Base-by-base conservation (phyloP, 179 eudicot species). In the Corrigiola litoralis region DNA sequence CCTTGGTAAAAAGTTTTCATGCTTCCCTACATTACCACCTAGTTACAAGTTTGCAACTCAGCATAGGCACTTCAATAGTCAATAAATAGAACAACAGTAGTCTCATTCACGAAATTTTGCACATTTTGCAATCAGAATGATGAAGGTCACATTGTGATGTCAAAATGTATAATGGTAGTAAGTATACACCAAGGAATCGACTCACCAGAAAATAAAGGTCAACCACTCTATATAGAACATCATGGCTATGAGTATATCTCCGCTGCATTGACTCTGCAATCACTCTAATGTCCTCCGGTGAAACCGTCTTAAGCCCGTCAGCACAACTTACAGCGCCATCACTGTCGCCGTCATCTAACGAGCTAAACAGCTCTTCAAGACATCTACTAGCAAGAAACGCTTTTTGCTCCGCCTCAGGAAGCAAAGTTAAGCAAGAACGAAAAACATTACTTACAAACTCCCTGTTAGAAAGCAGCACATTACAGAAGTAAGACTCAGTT, bases 171-270 rank as follows among this genome's bases (percentile, higher is more conserved):
- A n/a, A n/a, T n/a, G n/a, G n/a, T n/a, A n/a, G n/a, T n/a, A n/a
- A n/a, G n/a, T n/a, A n/a, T n/a, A n/a, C n/a, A n/a, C n/a, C n/a
- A n/a, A n/a, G n/a, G n/a, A n/a, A n/a, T n/a, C n/a, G n/a, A 13
- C 29, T 57, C 70, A 92, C 98, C 98, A 87, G 80, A 74, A 92
- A 81, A 68, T 89, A 84, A 50, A 82, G 70, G 67, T 92, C 96
- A 24, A 85, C 67, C 12, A 85, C 78, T 68, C 70, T 70, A 50
- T 92, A 92, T 2, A 87, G 61, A 0, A 82, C 47, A 75, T 92
- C 95, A 61, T 92, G 95, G 54, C 82, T 77, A 4, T 72, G 55
- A 7, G 68, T 81, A 62, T 81, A 77, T 65, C 81, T 80, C 57
- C 75, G 56, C 40, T 75, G 81, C 79, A 82, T 65, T 0, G 92